A percentile compares a stretch with the other conserved stretches of the same genome.
These are phyloP conservation scores for Asterella californica DNA, from an alignment of 225 moss, liverwort and hornwort genomes.

Conservation along the genomic window DNA sequence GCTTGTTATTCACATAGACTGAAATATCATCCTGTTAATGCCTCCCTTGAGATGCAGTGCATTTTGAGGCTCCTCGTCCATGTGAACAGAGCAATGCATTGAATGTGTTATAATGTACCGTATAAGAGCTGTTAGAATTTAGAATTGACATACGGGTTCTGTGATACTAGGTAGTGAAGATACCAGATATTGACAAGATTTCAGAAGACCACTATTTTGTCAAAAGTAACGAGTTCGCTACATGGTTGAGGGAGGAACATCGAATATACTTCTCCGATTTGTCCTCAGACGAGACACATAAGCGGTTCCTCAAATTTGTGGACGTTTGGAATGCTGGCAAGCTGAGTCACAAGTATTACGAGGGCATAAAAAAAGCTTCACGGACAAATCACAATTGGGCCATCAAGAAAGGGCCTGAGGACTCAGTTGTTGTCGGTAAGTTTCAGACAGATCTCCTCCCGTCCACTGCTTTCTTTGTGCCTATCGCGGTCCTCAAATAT, in stretches of 20 bases:
- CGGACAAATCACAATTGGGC: constrained; percentile 80
- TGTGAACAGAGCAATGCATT: not conserved
- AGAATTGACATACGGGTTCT: constrained; percentile 25
- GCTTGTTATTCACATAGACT: too few relatives aligned
- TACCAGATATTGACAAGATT: constrained; percentile 48
- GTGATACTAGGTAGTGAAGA: constrained; percentile 29
- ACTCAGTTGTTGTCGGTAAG: constrained; percentile 54
- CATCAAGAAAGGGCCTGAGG: constrained; percentile 60
- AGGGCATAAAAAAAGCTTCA: constrained; percentile 65
- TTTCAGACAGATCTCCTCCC: not conserved
- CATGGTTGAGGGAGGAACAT: constrained; percentile 82
- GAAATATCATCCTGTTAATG: too few relatives aligned
- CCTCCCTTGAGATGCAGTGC: too few relatives aligned
- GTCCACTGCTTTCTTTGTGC: too few relatives aligned
- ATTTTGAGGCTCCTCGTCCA: not conserved
- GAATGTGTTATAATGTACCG: not conserved
- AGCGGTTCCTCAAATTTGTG: constrained; percentile 59
- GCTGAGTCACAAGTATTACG: constrained; percentile 73
- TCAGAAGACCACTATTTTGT: constrained; percentile 72
- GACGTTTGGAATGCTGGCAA: constrained; percentile 78
- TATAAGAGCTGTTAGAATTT: not conserved
- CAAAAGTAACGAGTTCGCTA: constrained; percentile 79
- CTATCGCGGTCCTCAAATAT: too few relatives aligned
- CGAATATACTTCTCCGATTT: constrained; percentile 70
- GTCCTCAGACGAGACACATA: constrained; percentile 75